Evolutionary conservation across 768 basidiomycete species (phyloP).

Genomic region (Scleroderma citrinum): DNA sequence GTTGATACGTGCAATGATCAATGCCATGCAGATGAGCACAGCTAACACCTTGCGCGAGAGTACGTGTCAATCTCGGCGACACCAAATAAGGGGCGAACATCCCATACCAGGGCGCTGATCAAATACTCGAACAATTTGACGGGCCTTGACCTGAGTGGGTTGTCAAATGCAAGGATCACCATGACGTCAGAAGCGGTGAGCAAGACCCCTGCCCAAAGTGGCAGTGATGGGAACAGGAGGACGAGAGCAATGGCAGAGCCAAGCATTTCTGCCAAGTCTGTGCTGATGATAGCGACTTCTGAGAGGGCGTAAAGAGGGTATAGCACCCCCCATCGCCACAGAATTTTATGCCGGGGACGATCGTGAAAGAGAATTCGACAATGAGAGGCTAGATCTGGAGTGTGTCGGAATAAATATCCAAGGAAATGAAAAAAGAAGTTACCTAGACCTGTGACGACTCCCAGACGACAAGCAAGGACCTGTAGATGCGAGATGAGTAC

Average conservation of each 20-base stretch:
- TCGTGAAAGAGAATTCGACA: slow-evolving; percentile 61
- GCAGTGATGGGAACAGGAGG: slow-evolving; percentile 62
- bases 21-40: slow-evolving; percentile 72
- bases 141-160: slow-evolving; percentile 61
- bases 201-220: slow-evolving; percentile 67
- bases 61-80: slow-evolving; percentile 2
- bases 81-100: background rate
- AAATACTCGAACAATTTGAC: slow-evolving; percentile 63
- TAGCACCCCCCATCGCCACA: slow-evolving; percentile 53
- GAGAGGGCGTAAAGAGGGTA: slow-evolving; percentile 62
- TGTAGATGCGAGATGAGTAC: slow-evolving; percentile 20
- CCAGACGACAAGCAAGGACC: slow-evolving; percentile 75
- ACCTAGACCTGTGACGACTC: slow-evolving; percentile 80
- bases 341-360: slow-evolving; percentile 49
- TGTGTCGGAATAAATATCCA: slow-evolving; percentile 8
- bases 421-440: slow-evolving; percentile 13
- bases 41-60: slow-evolving; percentile 43
- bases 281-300: slow-evolving; percentile 70
- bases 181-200: slow-evolving; percentile 66
- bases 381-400: slow-evolving; percentile 53
- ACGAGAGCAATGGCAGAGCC: slow-evolving; percentile 78
- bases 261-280: slow-evolving; percentile 77
- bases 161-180: slow-evolving; percentile 62
- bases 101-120: slow-evolving; percentile 54
- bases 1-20: slow-evolving; percentile 66